A percentile compares a stretch with the other conserved stretches of the same genome.
These are phyloP conservation scores for Pseudogymnoascus sp. DNA, from an alignment of 2,329 filamentous ascomycete genomes.

Conservation along the genomic window DNA sequence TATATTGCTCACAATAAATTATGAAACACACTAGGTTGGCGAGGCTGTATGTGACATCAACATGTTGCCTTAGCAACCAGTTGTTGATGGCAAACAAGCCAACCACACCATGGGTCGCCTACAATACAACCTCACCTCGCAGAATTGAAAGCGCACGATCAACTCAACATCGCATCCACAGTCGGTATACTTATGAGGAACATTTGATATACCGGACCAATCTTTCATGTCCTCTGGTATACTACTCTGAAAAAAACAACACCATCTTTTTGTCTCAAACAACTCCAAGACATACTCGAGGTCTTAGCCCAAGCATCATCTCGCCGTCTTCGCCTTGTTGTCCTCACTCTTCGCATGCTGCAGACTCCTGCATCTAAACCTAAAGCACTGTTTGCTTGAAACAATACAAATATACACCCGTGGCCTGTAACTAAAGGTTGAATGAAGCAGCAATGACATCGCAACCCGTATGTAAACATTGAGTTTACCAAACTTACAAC, in stretches of 20 bases:
- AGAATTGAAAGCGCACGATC: background rate
- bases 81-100: conserved; percentile 9
- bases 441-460: conserved; percentile 12
- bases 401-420: conserved; percentile 4
- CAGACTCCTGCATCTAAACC: conserved; percentile 2
- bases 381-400: background rate
- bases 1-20: conserved; percentile 5
- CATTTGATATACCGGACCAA: conserved; percentile 1
- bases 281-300: conserved; percentile 5
- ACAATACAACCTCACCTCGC: conserved; percentile 9
- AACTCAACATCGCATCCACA: conserved; percentile 4
- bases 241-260: conserved; percentile 1
- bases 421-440: background rate
- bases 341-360: conserved; percentile 3
- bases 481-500: background rate
- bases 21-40: background rate
- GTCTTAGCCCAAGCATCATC: conserved; percentile 1
- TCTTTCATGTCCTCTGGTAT: background rate
- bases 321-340: conserved; percentile 5
- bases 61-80: background rate
- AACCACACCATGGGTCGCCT: conserved; percentile 2
- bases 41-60: conserved; percentile 5
- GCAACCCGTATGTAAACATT: conserved; percentile 10
- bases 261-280: conserved; percentile 4
- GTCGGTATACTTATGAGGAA: background rate